Evolutionary conservation across 768 basidiomycete species (phyloP).

Genomic region (Candolleomyces eurysporus): DNA sequence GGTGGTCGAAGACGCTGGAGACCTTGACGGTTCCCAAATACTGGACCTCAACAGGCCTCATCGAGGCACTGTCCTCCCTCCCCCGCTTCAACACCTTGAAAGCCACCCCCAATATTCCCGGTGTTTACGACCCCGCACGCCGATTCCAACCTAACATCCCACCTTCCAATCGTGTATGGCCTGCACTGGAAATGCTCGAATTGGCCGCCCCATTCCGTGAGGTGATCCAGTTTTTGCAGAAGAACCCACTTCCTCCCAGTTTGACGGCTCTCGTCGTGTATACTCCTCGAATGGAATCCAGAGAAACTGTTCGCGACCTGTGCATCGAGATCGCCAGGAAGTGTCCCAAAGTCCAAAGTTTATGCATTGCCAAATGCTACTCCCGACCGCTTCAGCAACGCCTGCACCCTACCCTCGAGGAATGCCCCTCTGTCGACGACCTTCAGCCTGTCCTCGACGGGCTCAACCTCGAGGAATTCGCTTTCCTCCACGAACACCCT

Average conservation of each 20-base stretch:
- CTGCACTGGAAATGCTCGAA: background rate
- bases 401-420: slow-evolving; percentile 8
- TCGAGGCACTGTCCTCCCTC: background rate
- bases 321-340: slow-evolving; percentile 43
- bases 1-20: slow-evolving; percentile 43
- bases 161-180: background rate
- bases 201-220: slow-evolving; percentile 32
- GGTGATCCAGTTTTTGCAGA: slow-evolving; percentile 42
- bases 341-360: slow-evolving; percentile 45
- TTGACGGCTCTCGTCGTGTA: slow-evolving; percentile 54
- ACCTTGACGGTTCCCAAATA: slow-evolving; percentile 19
- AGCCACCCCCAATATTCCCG: background rate
- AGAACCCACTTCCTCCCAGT: slow-evolving; percentile 44
- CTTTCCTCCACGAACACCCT: slow-evolving; percentile 38
- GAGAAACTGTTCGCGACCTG: slow-evolving; percentile 39
- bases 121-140: slow-evolving; percentile 4
- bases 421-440: slow-evolving; percentile 25
- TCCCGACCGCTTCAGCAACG: slow-evolving; percentile 1
- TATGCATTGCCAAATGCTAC: slow-evolving; percentile 38
- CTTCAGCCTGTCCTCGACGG: slow-evolving; percentile 35
- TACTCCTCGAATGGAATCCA: slow-evolving; percentile 42
- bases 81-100: background rate
- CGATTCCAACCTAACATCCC: background rate
- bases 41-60: background rate
- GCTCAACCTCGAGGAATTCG: slow-evolving; percentile 31